Base-by-base conservation (phyloP, 352 stramenopile species). In the Phytopythium vexans region DNA sequence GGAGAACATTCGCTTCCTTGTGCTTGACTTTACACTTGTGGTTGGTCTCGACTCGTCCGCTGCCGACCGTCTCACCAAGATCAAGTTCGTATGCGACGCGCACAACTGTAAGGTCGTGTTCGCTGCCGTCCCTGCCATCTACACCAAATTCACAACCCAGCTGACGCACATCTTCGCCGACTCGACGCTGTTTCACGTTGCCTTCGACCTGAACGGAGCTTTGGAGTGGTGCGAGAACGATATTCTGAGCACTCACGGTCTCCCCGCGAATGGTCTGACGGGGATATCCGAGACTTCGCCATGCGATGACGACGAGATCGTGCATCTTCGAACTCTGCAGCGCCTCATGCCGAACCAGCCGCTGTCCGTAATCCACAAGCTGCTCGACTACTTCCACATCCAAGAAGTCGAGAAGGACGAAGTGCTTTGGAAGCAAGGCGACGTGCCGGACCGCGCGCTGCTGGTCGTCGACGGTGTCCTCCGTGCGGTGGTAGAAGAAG, bases 11-110 rank as follows among this genome's bases (percentile, higher is more conserved):
- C 57, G 59, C 10, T 89, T 64, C 41, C 64, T 93, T 34, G 90
- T 98, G 35, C 72, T 98, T 7, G 91, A 98, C 57, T 97, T 98
- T 58, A 96, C 88, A 1, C 60, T 98, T 2, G 93, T 98, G 0
- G 74, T 97, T 0, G 90, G 90, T 4, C 78, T 98, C 41, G 93
- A 98, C 46, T 92, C 80, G 14, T 94, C 84, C 10, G 84, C 84
- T 8, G 84, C 82, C 0, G 80, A 92, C 35, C 73, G 79, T 5
- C 49, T 94, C 9, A 85, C 81, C 15, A 91, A 92, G 57, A 84
- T 92, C 64, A 89, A 90, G 63, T 85, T 73, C 45, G 74, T 82
- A 12, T 90, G 77, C 51, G 80, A 87, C 56, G 68, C 72, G 16
- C 74, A 92, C 50, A 54, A 63, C 7, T 90, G 77, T 43, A 79